A percentile compares a stretch with the other conserved stretches of the same genome.
Evolutionary conservation across 2,329 filamentous ascomycete species (phyloP).

Genomic region (Ophiostoma himal-ulmi): DNA sequence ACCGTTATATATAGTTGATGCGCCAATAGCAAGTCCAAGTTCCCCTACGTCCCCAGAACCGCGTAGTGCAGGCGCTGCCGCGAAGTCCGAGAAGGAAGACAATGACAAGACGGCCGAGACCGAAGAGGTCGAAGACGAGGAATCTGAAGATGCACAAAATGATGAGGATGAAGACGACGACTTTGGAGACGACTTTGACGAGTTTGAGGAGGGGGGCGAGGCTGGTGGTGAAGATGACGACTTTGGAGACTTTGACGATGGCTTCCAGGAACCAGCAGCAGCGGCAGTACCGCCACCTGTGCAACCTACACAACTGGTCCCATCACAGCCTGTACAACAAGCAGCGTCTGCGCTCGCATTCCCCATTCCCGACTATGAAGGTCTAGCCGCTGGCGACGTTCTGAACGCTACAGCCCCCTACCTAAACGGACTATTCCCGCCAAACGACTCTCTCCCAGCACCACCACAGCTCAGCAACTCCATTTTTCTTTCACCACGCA

Average conservation of each 20-base stretch:
- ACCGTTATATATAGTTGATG: slow-evolving; percentile 34
- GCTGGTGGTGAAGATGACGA: slow-evolving; percentile 45
- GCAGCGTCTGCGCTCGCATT: slow-evolving; percentile 22
- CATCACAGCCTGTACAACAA: slow-evolving; percentile 32
- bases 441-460: slow-evolving; percentile 47
- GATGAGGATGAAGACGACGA: slow-evolving; percentile 39
- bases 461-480: slow-evolving; percentile 51
- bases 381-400: slow-evolving; percentile 56
- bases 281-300: slow-evolving; percentile 28
- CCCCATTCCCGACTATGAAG: slow-evolving; percentile 62
- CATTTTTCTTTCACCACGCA: slow-evolving; percentile 78
- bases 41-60: slow-evolving; percentile 29
- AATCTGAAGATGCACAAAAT: slow-evolving; percentile 11
- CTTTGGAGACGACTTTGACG: slow-evolving; percentile 57
- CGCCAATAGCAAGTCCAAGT: slow-evolving; percentile 34
- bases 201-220: slow-evolving; percentile 54
- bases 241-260: slow-evolving; percentile 68
- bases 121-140: slow-evolving; percentile 27
- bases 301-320: slow-evolving; percentile 24
- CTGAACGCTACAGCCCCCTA: slow-evolving; percentile 58
- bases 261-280: slow-evolving; percentile 52
- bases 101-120: neutral
- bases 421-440: slow-evolving; percentile 60
- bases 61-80: slow-evolving; percentile 27
- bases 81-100: slow-evolving; percentile 25